Percentiles rank a stretch among this genome's conserved stretches.
Conservation (phyloP, 116 monocot species). For the Phalaenopsis hybrid region DNA sequence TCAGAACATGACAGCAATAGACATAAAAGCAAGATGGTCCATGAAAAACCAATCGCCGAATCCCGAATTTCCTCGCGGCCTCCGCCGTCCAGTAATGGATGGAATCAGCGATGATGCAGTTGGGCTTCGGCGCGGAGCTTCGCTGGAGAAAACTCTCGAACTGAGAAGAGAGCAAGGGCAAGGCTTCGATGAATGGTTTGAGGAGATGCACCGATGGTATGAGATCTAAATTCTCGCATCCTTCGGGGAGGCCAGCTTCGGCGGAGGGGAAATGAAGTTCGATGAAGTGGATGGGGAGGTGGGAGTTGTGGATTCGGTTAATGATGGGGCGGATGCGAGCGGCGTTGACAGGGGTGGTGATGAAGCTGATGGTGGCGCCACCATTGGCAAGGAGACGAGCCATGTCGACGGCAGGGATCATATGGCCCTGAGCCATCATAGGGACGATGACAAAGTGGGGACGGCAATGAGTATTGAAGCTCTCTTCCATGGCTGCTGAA, state of each 20-base stretch:
- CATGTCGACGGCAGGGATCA: constrained; percentile 35
- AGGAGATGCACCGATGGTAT: constrained; percentile 12
- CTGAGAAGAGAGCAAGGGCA: background rate
- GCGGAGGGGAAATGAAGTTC: constrained; percentile 20
- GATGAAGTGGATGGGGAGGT: constrained; percentile 18
- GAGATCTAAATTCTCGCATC: constrained; percentile 30
- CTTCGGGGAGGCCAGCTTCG: constrained; percentile 32
- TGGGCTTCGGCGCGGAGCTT: background rate
- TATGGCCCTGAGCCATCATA: constrained; percentile 31
- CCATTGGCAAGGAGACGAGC: constrained; percentile 30
- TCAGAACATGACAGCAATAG: constrained; percentile 12
- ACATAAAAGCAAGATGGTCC: constrained; percentile 25
- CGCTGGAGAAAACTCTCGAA: background rate
- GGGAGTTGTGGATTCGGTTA: background rate
- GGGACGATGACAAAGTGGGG: constrained; percentile 33
- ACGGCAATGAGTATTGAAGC: background rate
- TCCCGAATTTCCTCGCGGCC: constrained; percentile 12
- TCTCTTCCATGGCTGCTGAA: too few relatives aligned
- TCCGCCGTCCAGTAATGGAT: constrained; percentile 17
- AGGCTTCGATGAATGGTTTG: constrained; percentile 14
- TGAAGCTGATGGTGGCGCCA: constrained; percentile 22
- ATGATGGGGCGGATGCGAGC: constrained; percentile 19
- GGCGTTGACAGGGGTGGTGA: constrained; percentile 39
- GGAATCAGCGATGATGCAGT: constrained; percentile 24
- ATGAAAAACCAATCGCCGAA: constrained; percentile 26